Conservation (phyloP, 176 grass and related monocot species). For the Hyparrhenia diplandra region DNA sequence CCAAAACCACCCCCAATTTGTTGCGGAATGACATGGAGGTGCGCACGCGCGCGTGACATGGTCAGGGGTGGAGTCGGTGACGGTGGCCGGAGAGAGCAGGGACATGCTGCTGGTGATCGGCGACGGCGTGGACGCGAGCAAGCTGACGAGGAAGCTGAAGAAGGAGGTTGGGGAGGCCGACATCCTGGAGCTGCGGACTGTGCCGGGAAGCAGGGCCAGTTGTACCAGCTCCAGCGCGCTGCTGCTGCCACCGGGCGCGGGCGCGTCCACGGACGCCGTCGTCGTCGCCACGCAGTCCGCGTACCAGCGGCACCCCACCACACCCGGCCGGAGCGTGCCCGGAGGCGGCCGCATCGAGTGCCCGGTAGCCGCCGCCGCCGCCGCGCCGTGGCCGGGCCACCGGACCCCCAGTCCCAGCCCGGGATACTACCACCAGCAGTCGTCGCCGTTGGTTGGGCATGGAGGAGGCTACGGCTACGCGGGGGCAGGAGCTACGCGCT, state of each 20-base stretch:
- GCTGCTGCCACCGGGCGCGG: no score
- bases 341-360: background rate
- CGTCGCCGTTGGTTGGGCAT: background rate
- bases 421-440: background rate
- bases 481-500: background rate
- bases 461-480: constrained; percentile 15
- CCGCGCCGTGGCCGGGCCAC: constrained; percentile 2
- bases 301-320: background rate
- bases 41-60: background rate
- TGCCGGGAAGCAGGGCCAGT: no score
- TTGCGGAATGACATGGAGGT: background rate
- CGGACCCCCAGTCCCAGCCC: constrained; percentile 4
- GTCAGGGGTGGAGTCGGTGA: constrained; percentile 35
- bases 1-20: background rate
- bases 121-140: constrained; percentile 30
- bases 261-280: background rate
- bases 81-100: constrained; percentile 22
- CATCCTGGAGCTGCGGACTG: constrained; percentile 33
- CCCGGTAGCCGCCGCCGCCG: background rate
- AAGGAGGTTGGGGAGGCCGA: constrained; percentile 39
- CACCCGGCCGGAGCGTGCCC: background rate
- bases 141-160: constrained; percentile 25
- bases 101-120: constrained; percentile 42
- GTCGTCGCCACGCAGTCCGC: background rate
- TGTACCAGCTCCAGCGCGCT: no score